phyloP scores from a whole-genome alignment of 2,329 filamentous ascomycete genomes.

The Pestalotiopsis sp. region DNA sequence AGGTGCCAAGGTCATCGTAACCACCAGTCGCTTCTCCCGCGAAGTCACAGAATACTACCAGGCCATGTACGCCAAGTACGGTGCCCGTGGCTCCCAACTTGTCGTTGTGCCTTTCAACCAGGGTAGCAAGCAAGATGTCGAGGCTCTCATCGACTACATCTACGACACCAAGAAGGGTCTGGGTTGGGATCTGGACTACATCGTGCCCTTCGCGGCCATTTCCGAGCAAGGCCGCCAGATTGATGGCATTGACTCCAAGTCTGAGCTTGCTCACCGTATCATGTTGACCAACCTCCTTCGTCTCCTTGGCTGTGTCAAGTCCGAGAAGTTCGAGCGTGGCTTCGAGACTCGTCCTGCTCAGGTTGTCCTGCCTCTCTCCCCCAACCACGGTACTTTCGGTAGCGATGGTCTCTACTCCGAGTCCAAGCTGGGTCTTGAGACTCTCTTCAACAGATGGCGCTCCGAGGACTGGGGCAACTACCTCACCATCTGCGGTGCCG shows the following conservation, averaged over 20 bases:
- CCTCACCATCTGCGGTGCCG: conserved; percentile 95
- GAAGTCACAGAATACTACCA: conserved; percentile 99
- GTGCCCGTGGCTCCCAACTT: conserved; percentile 91
- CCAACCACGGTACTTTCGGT: conserved; percentile 98
- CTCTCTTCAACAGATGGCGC: conserved; percentile 97
- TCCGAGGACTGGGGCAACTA: conserved; percentile 97
- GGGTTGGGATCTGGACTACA: conserved; percentile 96
- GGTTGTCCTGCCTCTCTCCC: conserved; percentile 92
- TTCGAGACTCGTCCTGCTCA: conserved; percentile 96
- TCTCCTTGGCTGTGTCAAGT: conserved; percentile 87
- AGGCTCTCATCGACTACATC: conserved; percentile 92
- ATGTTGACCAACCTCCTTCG: conserved; percentile 98
- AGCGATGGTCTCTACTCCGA: conserved; percentile 98
- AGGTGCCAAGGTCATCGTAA: conserved; percentile 95
- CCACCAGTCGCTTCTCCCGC: conserved; percentile 93
- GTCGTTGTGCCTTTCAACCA: conserved; percentile 99
- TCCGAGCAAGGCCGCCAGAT: conserved; percentile 98
- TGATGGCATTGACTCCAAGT: conserved; percentile 94
- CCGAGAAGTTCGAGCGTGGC: conserved; percentile 82
- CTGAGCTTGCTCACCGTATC: conserved; percentile 96
- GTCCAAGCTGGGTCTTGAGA: conserved; percentile 96
- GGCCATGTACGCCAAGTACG: conserved; percentile 94
- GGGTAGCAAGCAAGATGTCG: conserved; percentile 96
- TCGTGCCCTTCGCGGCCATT: conserved; percentile 96
- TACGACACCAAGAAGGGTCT: conserved; percentile 96